phyloP scores from a whole-genome alignment of 2,329 filamentous ascomycete species.

The Botrytis sinoallii region DNA sequence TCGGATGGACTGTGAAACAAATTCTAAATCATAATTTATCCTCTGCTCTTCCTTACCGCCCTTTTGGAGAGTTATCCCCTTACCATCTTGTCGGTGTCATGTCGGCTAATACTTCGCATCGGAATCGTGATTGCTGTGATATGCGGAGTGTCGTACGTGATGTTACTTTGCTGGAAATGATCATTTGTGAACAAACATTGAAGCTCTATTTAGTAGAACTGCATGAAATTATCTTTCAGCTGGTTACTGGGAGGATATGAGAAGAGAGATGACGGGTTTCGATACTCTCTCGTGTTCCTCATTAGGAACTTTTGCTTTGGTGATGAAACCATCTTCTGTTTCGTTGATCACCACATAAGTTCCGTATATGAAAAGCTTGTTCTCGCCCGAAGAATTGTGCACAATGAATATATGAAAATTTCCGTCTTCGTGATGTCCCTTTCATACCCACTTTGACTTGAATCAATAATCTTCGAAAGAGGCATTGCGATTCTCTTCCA shows the following conservation, averaged over 20 bases:
- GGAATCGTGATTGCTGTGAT: too few species aligned
- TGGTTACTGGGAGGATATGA: not conserved
- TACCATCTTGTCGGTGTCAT: not conserved
- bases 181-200: not conserved
- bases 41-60: not conserved
- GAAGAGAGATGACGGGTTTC: not conserved
- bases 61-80: fast-evolving
- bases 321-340: too few species aligned
- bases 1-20: too few species aligned
- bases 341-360: too few species aligned
- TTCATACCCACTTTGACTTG: too few species aligned
- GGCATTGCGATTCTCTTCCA: too few species aligned
- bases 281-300: not conserved
- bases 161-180: not conserved
- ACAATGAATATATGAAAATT: not conserved
- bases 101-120: too few species aligned
- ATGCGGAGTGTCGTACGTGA: too few species aligned
- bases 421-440: too few species aligned
- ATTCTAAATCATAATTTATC: not conserved
- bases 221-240: not conserved
- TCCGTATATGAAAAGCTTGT: fast-evolving
- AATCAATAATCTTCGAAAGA: too few species aligned
- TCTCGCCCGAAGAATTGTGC: not conserved
- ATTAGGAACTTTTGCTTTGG: not conserved
- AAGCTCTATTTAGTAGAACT: not conserved